Percentiles rank a stretch among this genome's conserved stretches.
phyloP scores from a whole-genome alignment of 2,329 filamentous ascomycete species.

The Phyllosticta citriasiana region DNA sequence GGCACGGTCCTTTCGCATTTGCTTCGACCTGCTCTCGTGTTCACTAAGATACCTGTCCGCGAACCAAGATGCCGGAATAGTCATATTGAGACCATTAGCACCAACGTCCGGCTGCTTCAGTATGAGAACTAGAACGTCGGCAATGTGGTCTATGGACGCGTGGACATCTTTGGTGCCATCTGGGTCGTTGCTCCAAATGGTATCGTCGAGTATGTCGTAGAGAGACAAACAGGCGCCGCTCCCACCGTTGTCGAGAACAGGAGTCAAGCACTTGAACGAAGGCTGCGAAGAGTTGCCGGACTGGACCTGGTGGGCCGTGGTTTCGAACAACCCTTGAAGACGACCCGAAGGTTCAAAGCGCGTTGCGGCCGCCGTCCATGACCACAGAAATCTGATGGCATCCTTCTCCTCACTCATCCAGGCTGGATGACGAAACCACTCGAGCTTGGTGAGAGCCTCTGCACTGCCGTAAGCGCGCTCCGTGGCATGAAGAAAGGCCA shows the following conservation, averaged over 20 bases:
- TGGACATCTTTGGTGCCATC: constrained; percentile 23
- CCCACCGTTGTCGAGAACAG: constrained; percentile 16
- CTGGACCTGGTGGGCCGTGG: constrained; percentile 24
- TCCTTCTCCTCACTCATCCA: constrained; percentile 19
- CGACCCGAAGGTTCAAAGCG: constrained; percentile 31
- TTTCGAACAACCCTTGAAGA: constrained; percentile 37
- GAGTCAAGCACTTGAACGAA: constrained; percentile 21
- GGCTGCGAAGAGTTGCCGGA: not conserved
- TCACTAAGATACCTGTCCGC: constrained; percentile 47
- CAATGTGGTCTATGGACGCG: constrained; percentile 26
- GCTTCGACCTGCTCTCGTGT: constrained; percentile 1
- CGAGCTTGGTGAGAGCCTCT: constrained; percentile 39
- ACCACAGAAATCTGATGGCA: constrained; percentile 34
- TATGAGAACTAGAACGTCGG: constrained; percentile 45
- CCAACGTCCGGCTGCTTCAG: constrained; percentile 24
- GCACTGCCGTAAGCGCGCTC: constrained; percentile 49
- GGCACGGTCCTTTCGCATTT: constrained; percentile 4
- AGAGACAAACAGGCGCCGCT: constrained; percentile 31
- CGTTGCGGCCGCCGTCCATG: constrained; percentile 39
- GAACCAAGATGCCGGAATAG: constrained; percentile 45
- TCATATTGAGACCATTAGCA: constrained; percentile 33
- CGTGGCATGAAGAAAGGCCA: constrained; percentile 51
- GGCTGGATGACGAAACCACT: constrained; percentile 22
- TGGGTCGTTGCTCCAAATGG: constrained; percentile 37
- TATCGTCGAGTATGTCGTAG: constrained; percentile 44